Evolutionary conservation across 2,329 filamentous ascomycete genomes (phyloP), one percentile per base, ranked within the genome.

Genomic region (Grosmannia serpens): DNA sequence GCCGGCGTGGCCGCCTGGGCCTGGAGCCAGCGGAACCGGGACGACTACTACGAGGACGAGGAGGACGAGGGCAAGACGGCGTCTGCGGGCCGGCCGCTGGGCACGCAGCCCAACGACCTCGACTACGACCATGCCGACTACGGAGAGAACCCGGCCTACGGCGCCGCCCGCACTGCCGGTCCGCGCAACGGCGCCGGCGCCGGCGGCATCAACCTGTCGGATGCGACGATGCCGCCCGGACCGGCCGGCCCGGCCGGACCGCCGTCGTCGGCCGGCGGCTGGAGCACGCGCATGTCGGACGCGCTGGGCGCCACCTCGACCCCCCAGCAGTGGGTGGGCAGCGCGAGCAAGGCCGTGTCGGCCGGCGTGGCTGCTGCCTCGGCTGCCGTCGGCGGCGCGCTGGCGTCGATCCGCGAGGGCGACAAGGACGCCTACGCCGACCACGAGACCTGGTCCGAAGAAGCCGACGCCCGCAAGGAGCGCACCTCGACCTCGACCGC

Each of bases 371-470:
- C 89, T 29, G 91, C 90, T 11, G 90, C 90, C 0, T 88, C 91
- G 17, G 88, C 88, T 22, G 89, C 82, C 53, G 83, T 95, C 61
- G 90, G 90, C 49, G 90, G 87, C 62, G 91, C 90, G 29, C 76
- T 96, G 64, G 86, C 86, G 57, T 86, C 88, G 20, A 94, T 95
- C 64, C 82, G 88, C 58, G 89, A 96, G 69, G 91, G 95, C 68
- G 88, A 91, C 68, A 85, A 84, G 68, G 81, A 83, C 62, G 87
- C 87, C 56, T 94, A 87, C 70, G 85, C 84, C 63, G 92, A 96
- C 70, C 89, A 94, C 72, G 88, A 89, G 69, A 85, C 89, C 56
- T 96, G 92, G 92, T 91, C 87, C 17, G 91, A 96, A 70, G 91
- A 96, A 73, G 89, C 87, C 26, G 86, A 89, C 65, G 80, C 87